phyloP scores from a whole-genome alignment of 768 basidiomycete genomes.

The Trametes cinnabarina region DNA sequence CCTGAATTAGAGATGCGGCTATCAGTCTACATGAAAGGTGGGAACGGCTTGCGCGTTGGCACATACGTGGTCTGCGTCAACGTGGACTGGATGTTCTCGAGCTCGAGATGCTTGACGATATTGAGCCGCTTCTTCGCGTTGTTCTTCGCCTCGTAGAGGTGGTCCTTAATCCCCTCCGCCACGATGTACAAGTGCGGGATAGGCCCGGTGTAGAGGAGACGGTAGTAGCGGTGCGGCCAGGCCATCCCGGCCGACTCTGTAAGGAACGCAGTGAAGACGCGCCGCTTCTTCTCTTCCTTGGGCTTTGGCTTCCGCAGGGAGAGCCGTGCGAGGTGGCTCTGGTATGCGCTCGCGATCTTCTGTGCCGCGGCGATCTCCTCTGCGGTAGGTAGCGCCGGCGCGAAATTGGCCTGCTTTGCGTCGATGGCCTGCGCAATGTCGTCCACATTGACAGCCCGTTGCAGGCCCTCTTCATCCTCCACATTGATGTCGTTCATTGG shows the following conservation, averaged over 20 bases:
- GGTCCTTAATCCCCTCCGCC: conserved; percentile 34
- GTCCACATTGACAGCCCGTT: conserved; percentile 2
- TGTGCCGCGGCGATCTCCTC: conserved; percentile 11
- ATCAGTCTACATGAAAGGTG: neutral
- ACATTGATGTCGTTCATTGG: conserved; percentile 18
- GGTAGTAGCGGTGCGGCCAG: conserved; percentile 35
- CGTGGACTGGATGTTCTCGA: conserved; percentile 6
- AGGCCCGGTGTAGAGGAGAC: conserved; percentile 34
- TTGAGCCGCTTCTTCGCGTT: conserved; percentile 31
- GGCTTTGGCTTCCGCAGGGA: neutral
- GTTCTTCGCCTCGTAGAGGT: conserved; percentile 31
- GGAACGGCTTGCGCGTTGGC: neutral
- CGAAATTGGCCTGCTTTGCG: neutral
- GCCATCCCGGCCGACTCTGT: conserved; percentile 14
- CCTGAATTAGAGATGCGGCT: neutral
- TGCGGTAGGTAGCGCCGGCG: neutral
- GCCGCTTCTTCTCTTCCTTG: neutral
- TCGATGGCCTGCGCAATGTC: conserved; percentile 3
- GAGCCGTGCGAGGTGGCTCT: neutral
- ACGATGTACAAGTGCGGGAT: conserved; percentile 43
- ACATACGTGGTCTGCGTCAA: conserved; percentile 36
- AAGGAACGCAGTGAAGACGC: neutral
- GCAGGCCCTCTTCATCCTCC: conserved; percentile 6
- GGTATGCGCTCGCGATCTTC: conserved; percentile 4
- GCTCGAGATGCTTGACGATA: conserved; percentile 27